Base-by-base conservation (phyloP, 176 grass and related monocot species). In the Saccharum spontaneum region DNA sequence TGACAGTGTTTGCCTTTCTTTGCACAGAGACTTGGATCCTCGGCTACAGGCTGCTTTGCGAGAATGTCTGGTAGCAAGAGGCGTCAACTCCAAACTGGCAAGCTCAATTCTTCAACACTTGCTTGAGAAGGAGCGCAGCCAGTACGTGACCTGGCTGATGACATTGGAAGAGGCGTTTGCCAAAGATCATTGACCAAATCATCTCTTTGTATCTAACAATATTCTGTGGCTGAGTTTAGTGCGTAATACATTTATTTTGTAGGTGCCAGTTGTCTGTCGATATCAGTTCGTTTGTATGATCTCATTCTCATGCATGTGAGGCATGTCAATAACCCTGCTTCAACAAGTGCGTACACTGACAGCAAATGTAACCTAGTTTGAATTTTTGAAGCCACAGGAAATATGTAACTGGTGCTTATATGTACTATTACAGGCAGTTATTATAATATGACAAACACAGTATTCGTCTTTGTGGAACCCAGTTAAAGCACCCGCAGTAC, bases 61-160 rank as follows among this genome's bases (percentile, higher is more conserved):
- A 80, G 71, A 89, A 39, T 94, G 84, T 86, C 77, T 97, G 8
- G 46, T 79, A 8, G 86, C 81, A 48, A 94, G 90, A 88, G 92
- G 94, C 9, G 43, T 97, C n/a, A 84, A 69, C 68, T 48, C 74
- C 11, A 74, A 80, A 7, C 78, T 97, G 67, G 87, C 87, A 3
- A 57, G 10, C 45, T 90, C 82, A 26, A 82, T 97, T 49, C 69
- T 78, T 8, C 40, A 82, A 31, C 89, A 97, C 65, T 82, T 97
- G 74, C 45, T 79, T 40, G 70, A 62, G 65, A 97, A 94, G 85
- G 94, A 97, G 87, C 87, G 59, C 1, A 7, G 3, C 65, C 91
- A 97, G 67, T 94, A 97, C 23, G 71, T 92, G 71, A 86, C 73
- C 65, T 97, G 91, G 94, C 64, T 94, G 44, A 83, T 40, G 64